Evolutionary conservation across 2,329 filamentous ascomycete genomes (phyloP).

Genomic region (Colletotrichum paranaense): DNA sequence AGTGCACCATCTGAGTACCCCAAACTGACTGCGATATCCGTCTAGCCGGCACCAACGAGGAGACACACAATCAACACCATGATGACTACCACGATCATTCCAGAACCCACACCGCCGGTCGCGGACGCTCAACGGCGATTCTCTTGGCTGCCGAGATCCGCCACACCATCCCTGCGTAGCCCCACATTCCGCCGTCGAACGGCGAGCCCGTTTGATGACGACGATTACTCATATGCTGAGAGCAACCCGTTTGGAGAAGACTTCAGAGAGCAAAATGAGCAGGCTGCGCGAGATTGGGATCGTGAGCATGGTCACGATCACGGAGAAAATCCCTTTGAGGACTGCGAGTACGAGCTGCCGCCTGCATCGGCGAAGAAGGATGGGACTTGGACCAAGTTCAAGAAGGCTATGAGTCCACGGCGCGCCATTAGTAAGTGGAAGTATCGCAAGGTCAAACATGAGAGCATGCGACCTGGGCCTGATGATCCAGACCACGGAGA

Average conservation of each 20-base stretch:
- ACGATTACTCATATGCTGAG: constrained; percentile 25
- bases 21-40: background rate
- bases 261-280: constrained; percentile 21
- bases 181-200: constrained; percentile 22
- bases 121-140: constrained; percentile 17
- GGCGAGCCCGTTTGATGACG: constrained; percentile 28
- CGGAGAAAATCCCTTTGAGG: constrained; percentile 24
- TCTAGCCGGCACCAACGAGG: background rate
- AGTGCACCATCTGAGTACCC: background rate
- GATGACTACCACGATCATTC: constrained; percentile 29
- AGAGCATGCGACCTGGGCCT: background rate
- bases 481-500: constrained; percentile 17
- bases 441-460: constrained; percentile 29
- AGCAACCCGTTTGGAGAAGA: constrained; percentile 32
- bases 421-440: constrained; percentile 31
- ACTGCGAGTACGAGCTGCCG: constrained; percentile 30
- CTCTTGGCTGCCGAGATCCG: constrained; percentile 26
- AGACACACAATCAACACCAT: constrained; percentile 29
- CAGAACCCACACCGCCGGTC: constrained; percentile 22
- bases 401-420: constrained; percentile 33
- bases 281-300: background rate
- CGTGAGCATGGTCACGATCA: background rate
- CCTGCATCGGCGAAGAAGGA: constrained; percentile 5
- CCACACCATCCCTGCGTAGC: constrained; percentile 26
- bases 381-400: constrained; percentile 29